Evolutionary conservation across 1,139 yeast genomes (phyloP).

Genomic region (Yamadazyma kanchanaburiensis): DNA sequence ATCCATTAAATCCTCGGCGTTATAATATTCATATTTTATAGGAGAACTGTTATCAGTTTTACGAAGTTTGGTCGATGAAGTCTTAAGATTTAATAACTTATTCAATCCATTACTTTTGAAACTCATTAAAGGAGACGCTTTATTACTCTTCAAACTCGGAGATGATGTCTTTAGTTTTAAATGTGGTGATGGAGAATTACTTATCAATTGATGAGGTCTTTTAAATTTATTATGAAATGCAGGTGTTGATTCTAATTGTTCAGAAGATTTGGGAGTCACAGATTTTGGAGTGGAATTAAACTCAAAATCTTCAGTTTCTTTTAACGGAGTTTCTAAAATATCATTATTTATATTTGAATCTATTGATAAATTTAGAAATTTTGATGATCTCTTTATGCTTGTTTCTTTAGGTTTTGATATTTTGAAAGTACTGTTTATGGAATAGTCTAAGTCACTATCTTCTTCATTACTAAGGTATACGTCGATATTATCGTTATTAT

Average conservation of each 20-base stretch:
- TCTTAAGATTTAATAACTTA: slow-evolving; percentile 14
- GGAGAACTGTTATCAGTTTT: slow-evolving; percentile 15
- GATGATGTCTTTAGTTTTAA: slow-evolving; percentile 6
- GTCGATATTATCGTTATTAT: slow-evolving; percentile 22
- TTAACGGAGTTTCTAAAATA: slow-evolving; percentile 3
- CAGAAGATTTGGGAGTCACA: slow-evolving; percentile 3
- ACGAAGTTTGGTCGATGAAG: slow-evolving; percentile 16
- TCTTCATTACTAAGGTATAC: slow-evolving; percentile 13
- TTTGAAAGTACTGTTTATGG: slow-evolving; percentile 5
- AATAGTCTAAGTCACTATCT: slow-evolving; percentile 13
- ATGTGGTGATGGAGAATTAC: slow-evolving; percentile 44
- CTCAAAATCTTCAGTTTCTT: not conserved
- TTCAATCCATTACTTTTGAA: slow-evolving; percentile 7
- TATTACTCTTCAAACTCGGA: slow-evolving; percentile 5
- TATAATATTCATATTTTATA: slow-evolving; percentile 25
- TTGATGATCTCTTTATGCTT: slow-evolving; percentile 44
- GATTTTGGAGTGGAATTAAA: slow-evolving; percentile 7
- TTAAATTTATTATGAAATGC: slow-evolving; percentile 36
- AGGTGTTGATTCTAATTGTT: slow-evolving; percentile 9
- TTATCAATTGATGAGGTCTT: slow-evolving; percentile 45
- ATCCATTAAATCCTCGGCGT: slow-evolving; percentile 26
- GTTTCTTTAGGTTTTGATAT: slow-evolving; percentile 11
- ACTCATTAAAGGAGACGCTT: slow-evolving; percentile 6
- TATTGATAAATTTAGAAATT: slow-evolving; percentile 45
- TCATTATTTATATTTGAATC: slow-evolving; percentile 21